Conservation (phyloP, 805 yeast genomes). For the Yarrowia bubula region DNA sequence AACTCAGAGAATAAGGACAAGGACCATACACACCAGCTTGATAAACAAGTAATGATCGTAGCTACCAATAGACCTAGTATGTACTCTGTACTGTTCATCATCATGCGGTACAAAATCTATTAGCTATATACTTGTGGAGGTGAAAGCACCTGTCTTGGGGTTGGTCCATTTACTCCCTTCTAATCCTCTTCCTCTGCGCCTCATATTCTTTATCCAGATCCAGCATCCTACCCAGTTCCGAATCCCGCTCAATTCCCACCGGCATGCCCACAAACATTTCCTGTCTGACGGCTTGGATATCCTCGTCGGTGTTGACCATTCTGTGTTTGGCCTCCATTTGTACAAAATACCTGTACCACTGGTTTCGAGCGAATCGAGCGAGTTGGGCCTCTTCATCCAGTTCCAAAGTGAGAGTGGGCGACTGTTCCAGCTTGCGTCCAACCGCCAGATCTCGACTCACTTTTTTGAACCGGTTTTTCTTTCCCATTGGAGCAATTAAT, state of each 20-base stretch:
- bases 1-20: too few relatives aligned
- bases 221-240: not conserved
- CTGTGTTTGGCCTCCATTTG: not conserved
- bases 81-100: too few relatives aligned
- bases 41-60: too few relatives aligned
- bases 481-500: not conserved
- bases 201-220: not conserved
- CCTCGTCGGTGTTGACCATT: not conserved
- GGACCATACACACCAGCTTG: too few relatives aligned
- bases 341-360: slow-evolving; percentile 5
- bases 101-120: not conserved
- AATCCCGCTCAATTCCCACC: not conserved
- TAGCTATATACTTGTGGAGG: not conserved
- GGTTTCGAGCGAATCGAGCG: not conserved
- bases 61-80: too few relatives aligned
- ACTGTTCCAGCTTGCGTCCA: not conserved
- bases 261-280: not conserved
- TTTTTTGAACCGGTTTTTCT: slow-evolving; percentile 9
- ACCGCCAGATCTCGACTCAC: not conserved
- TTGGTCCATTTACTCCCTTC: too few relatives aligned
- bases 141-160: too few relatives aligned
- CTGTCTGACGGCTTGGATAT: not conserved
- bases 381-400: not conserved
- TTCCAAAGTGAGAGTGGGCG: not conserved
- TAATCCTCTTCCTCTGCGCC: not conserved